Base-by-base conservation (phyloP, 108 stramenopile species). In the Craspedostauros australis region DNA sequence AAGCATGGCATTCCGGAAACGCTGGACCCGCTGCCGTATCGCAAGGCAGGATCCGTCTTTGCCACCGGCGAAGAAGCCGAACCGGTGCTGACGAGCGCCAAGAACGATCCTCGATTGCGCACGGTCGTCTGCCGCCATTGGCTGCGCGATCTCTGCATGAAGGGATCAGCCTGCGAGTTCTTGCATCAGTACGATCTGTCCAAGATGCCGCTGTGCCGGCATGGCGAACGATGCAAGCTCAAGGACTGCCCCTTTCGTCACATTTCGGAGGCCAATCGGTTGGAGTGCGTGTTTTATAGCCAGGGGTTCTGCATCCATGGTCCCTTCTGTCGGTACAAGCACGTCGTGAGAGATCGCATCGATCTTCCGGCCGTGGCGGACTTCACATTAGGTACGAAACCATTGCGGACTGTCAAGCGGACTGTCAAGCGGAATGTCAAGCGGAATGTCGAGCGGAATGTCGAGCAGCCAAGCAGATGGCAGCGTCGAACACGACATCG, bases 231-330 rank as follows among this genome's bases (percentile, higher is more conserved):
- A 8, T 95, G 95, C 43, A 90, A 92, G 64, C 77, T 92, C 24
- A 82, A 84, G 25, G 88, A 94, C 55, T 94, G 93, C 69, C 93
- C 93, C 18, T 94, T 91, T 75, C 82, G 85, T 14, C 93, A 94
- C 59, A 91, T 88, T 37, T 75, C 70, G 43, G 95, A 95, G 57
- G 88, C 79, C 18, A 93, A 93, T 68, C 68, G 87, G 23, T 62
- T 93, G 50, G 90, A 93, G 62, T 95, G 95, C 52, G 92, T 92
- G 9, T 93, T 92, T 80, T 95, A 91, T 71, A 68, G 70, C 48
- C 92, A 93, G 64, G 95, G 95, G 26, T 95, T 95, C 73, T 95
- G 95, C 52, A 90, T 92, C 34, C 95, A 93, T 45, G 95, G 95
- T 8, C 88, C 88, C 4, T 84, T 79, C 58, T 95, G 95, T 77